Percentiles rank a stretch among this genome's conserved stretches.
Conservation (phyloP, 768 basidiomycete species). For the Rhodotorula paludigena region DNA sequence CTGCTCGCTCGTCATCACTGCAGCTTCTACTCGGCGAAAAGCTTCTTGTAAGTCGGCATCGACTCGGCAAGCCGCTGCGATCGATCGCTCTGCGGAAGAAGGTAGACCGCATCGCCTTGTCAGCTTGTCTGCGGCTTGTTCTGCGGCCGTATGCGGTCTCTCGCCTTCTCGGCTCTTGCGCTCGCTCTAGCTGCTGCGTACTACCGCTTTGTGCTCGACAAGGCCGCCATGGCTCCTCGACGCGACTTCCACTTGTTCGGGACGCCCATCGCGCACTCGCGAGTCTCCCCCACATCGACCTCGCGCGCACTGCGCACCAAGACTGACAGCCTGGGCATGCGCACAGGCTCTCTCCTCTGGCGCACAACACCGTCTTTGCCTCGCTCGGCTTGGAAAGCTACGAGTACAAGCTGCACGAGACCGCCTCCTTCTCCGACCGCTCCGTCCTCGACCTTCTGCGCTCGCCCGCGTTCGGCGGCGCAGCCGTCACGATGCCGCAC, state of each 20-base stretch:
- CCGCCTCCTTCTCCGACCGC: constrained; percentile 2
- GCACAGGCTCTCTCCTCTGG: constrained; percentile 30
- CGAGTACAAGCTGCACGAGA: constrained; percentile 29
- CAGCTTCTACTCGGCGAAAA: too few relatives aligned
- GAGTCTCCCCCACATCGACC: background rate
- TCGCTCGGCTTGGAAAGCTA: constrained; percentile 11
- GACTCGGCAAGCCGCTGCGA: too few relatives aligned
- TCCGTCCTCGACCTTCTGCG: constrained; percentile 4
- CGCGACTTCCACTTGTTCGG: constrained; percentile 37
- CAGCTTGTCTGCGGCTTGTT: background rate
- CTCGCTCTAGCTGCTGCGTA: background rate
- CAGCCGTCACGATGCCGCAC: constrained; percentile 42
- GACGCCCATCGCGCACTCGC: constrained; percentile 33
- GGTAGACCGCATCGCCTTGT: background rate
- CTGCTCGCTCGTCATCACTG: too few relatives aligned
- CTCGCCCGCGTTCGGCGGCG: constrained; percentile 15
- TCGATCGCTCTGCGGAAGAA: too few relatives aligned
- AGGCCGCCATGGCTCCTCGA: background rate
- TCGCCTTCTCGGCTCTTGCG: background rate
- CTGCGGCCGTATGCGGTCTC: background rate
- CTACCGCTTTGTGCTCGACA: too few relatives aligned
- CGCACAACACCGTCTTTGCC: constrained; percentile 38
- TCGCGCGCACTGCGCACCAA: background rate
- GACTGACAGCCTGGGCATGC: background rate
- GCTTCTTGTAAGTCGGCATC: too few relatives aligned